A percentile compares a stretch with the other conserved stretches of the same genome.
Conservation (phyloP, 441 rosid genomes). For the Pelargonium australe region DNA sequence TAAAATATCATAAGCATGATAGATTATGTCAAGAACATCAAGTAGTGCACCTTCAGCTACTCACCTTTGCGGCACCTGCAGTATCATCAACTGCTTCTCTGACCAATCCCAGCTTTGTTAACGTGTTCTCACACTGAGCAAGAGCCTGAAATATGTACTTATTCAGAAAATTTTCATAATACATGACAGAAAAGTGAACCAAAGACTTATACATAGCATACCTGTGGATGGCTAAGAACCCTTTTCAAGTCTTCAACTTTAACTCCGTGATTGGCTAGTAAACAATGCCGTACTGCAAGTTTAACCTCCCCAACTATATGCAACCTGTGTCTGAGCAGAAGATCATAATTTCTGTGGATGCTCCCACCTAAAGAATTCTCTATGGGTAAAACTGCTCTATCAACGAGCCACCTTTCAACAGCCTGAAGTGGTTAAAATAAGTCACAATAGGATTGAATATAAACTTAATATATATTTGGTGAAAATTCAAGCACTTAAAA, state of each 20-base stretch:
- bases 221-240: slow-evolving; percentile 99
- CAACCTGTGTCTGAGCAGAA: slow-evolving; percentile 78
- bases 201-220: slow-evolving; percentile 18
- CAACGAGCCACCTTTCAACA: slow-evolving; percentile 89
- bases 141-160: slow-evolving; percentile 59
- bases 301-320: slow-evolving; percentile 97
- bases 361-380: slow-evolving; percentile 96
- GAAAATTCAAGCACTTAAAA: not conserved
- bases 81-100: slow-evolving; percentile 95
- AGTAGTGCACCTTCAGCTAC: not conserved
- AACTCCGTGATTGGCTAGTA: slow-evolving; percentile 82
- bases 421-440: slow-evolving; percentile 36
- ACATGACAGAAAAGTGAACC: not conserved
- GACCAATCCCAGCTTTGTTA: slow-evolving; percentile 72
- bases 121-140: slow-evolving; percentile 86
- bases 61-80: slow-evolving; percentile 97
- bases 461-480: not conserved
- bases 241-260: slow-evolving; percentile 64
- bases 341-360: slow-evolving; percentile 93
- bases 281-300: slow-evolving; percentile 88
- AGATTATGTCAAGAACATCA: slow-evolving; percentile 8
- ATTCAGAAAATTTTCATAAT: slow-evolving; percentile 12
- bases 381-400: slow-evolving; percentile 83
- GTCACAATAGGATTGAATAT: not conserved
- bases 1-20: too few species aligned